Conservation (phyloP, 345 rosid genomes). For the Clausena lansium region DNA sequence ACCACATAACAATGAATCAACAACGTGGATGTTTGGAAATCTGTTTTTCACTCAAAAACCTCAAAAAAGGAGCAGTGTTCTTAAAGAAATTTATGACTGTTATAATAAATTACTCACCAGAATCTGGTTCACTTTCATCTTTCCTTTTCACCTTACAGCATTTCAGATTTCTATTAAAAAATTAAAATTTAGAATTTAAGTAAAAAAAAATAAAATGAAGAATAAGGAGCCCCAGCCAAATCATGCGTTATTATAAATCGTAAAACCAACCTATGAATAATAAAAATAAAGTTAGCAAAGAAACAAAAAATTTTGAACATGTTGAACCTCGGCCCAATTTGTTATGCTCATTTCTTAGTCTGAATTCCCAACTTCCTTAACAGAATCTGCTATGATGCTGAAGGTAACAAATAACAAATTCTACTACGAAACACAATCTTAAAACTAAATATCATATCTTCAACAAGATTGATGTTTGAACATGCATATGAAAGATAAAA, state of each 20-base stretch:
- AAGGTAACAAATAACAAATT: background rate
- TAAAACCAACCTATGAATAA: background rate
- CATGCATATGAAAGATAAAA: background rate
- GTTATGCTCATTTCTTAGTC: background rate
- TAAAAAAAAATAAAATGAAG: too few relatives aligned
- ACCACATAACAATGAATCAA: background rate
- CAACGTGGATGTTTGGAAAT: background rate
- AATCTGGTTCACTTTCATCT: background rate
- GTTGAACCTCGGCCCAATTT: background rate
- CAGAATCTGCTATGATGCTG: background rate
- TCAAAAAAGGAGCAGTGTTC: background rate
- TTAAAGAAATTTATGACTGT: background rate
- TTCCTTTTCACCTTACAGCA: background rate
- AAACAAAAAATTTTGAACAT: background rate
- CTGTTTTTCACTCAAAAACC: background rate
- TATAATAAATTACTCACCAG: background rate
- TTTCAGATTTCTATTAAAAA: background rate
- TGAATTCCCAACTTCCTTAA: background rate
- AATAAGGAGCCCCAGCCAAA: too few relatives aligned
- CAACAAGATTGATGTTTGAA: conserved; percentile 7
- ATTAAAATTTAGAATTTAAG: too few relatives aligned
- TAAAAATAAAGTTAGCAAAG: background rate
- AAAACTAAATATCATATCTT: background rate
- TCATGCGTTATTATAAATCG: background rate
- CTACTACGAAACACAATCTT: background rate